Evolutionary conservation across 2,329 filamentous ascomycete species (phyloP).

Genomic region (Ophiocordyceps camponoti-saundersi): DNA sequence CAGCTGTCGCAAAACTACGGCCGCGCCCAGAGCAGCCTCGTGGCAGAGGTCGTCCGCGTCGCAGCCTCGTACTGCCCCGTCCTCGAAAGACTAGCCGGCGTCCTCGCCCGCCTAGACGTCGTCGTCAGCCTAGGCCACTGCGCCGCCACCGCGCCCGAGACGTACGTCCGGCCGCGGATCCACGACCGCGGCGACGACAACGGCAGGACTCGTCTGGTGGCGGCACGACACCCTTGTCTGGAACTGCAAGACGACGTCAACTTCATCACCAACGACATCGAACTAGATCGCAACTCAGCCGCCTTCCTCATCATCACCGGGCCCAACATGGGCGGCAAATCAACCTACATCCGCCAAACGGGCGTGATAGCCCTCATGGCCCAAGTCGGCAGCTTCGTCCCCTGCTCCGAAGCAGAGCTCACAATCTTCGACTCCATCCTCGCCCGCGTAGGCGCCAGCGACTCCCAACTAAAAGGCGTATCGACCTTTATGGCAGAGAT

Average conservation of each 20-base stretch:
- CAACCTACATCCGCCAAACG: conserved; percentile 93
- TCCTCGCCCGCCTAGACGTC: conserved; percentile 87
- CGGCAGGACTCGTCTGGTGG: conserved; percentile 77
- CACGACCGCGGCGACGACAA: conserved; percentile 56
- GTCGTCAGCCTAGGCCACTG: conserved; percentile 88
- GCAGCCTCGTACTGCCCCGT: conserved; percentile 91
- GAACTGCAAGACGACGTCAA: conserved; percentile 97
- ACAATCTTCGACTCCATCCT: conserved; percentile 96
- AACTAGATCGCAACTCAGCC: conserved; percentile 57
- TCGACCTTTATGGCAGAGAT: conserved; percentile 99
- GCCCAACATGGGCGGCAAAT: conserved; percentile 98
- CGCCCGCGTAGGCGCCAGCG: conserved; percentile 84
- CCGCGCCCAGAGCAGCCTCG: conserved; percentile 77
- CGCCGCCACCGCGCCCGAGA: conserved; percentile 78
- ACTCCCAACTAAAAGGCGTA: conserved; percentile 93
- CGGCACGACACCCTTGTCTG: conserved; percentile 91
- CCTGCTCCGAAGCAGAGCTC: conserved; percentile 75
- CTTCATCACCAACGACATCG: conserved; percentile 96
- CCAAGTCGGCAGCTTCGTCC: conserved; percentile 91
- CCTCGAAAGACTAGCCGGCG: conserved; percentile 70
- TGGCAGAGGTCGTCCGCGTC: conserved; percentile 82
- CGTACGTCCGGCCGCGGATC: conserved; percentile 82
- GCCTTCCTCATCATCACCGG: conserved; percentile 95
- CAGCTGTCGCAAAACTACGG: conserved; percentile 92
- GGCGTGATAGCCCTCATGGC: conserved; percentile 96